Conservation (phyloP, 1,139 yeast species). For the Hemisphaericaspora xylofermentans region DNA sequence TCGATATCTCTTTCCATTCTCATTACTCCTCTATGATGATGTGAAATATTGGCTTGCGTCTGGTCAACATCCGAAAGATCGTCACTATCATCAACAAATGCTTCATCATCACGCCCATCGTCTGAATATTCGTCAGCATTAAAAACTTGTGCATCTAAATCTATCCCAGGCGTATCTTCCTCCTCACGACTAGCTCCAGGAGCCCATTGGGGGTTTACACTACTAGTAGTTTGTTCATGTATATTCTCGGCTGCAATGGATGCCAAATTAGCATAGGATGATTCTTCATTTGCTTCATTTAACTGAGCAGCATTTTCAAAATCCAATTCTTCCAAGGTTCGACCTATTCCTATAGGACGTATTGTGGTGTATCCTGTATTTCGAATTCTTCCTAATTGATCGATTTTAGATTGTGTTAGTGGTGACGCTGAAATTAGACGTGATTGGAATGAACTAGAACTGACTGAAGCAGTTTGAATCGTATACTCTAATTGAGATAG, state of each 20-base stretch:
- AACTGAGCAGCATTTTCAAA: slow-evolving; percentile 16
- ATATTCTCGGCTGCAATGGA: slow-evolving; percentile 12
- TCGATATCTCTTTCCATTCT: slow-evolving; percentile 4
- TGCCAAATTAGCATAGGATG: neutral
- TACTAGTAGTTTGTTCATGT: slow-evolving; percentile 3
- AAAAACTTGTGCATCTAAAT: slow-evolving; percentile 50
- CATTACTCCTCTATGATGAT: slow-evolving; percentile 9
- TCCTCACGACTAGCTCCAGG: slow-evolving; percentile 5
- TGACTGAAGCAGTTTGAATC: slow-evolving; percentile 21
- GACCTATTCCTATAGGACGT: slow-evolving; percentile 55
- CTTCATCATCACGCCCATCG: slow-evolving; percentile 38
- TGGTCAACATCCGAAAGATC: slow-evolving; percentile 7
- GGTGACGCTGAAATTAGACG: slow-evolving; percentile 14
- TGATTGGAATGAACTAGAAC: slow-evolving; percentile 6
- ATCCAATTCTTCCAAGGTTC: slow-evolving; percentile 52
- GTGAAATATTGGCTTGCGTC: too few species aligned
- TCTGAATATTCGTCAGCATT: slow-evolving; percentile 27
- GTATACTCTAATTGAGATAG: slow-evolving; percentile 30
- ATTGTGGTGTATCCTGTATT: slow-evolving; percentile 50
- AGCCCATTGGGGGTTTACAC: slow-evolving; percentile 3
- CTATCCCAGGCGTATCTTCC: slow-evolving; percentile 22
- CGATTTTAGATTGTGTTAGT: slow-evolving; percentile 35
- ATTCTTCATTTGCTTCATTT: slow-evolving; percentile 2
- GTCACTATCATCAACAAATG: slow-evolving; percentile 12
- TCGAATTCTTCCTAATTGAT: slow-evolving; percentile 42